A percentile compares a stretch with the other conserved stretches of the same genome.
These are phyloP conservation scores for Leucosporidium creatinivorum DNA, from an alignment of 768 basidiomycete species.

Conservation along the genomic window DNA sequence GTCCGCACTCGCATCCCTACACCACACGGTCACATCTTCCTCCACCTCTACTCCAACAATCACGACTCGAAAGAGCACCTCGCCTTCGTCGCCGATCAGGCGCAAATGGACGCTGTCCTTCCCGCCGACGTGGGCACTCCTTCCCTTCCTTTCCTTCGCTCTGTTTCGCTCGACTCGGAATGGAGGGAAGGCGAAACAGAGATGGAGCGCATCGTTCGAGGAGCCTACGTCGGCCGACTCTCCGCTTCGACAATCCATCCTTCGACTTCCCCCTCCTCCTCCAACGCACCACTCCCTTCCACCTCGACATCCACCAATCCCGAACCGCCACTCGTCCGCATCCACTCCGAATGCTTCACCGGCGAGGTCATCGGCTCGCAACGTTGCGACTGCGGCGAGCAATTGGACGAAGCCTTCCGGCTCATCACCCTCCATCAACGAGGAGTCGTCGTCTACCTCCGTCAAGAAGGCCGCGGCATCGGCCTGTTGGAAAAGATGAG, in stretches of 20 bases:
- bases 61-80: constrained; percentile 89
- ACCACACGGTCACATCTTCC: constrained; percentile 82
- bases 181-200: constrained; percentile 84
- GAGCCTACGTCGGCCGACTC: constrained; percentile 83
- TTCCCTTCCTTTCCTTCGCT: constrained; percentile 54
- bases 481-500: constrained; percentile 90
- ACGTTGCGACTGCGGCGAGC: constrained; percentile 98
- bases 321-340: constrained; percentile 73
- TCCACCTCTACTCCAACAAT: constrained; percentile 91
- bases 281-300: not conserved
- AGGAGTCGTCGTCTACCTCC: constrained; percentile 87
- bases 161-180: constrained; percentile 66
- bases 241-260: constrained; percentile 49
- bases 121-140: not conserved
- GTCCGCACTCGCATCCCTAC: constrained; percentile 96
- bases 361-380: constrained; percentile 94
- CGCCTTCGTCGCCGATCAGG: constrained; percentile 86
- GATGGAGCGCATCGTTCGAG: constrained; percentile 84
- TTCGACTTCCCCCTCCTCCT: constrained; percentile 38
- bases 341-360: constrained; percentile 98
- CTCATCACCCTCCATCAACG: constrained; percentile 67
- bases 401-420: constrained; percentile 93
- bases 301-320: constrained; percentile 13
- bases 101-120: constrained; percentile 54
- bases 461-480: constrained; percentile 96